Conservation (phyloP, 306 rosid genomes). For the Dalbergia cultrata region DNA sequence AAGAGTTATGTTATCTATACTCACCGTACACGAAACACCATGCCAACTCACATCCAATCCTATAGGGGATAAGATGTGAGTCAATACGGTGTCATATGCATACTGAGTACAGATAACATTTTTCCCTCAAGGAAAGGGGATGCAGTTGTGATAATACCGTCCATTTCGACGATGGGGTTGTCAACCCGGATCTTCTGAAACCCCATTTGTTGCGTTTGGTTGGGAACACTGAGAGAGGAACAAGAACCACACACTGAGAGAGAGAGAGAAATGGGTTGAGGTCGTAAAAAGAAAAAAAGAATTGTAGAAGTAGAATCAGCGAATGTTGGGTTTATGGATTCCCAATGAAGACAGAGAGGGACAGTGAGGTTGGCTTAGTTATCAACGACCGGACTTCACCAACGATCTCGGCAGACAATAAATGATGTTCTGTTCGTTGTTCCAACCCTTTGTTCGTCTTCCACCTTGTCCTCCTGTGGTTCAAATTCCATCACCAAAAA, state of each 20-base stretch:
- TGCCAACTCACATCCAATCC: too few species aligned
- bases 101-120: too few species aligned
- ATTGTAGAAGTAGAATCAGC: background rate
- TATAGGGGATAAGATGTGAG: too few species aligned
- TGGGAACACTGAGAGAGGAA: constrained; percentile 7
- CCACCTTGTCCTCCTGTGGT: too few species aligned
- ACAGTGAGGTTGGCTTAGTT: background rate
- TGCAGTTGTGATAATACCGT: constrained; percentile 60
- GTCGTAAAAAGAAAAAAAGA: background rate
- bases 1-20: too few species aligned
- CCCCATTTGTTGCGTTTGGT: constrained; percentile 58
- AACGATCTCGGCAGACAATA: too few species aligned
- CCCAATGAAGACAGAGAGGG: background rate
- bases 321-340: constrained; percentile 9
- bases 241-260: background rate
- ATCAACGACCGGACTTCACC: background rate
- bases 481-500: too few species aligned
- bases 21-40: too few species aligned
- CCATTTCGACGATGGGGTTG: constrained; percentile 98
- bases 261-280: background rate
- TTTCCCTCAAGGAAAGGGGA: background rate
- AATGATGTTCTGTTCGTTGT: too few species aligned
- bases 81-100: too few species aligned
- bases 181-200: constrained; percentile 81
- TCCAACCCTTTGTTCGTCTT: too few species aligned